Conservation (phyloP, 441 rosid species). For the Gossypium laxum region DNA sequence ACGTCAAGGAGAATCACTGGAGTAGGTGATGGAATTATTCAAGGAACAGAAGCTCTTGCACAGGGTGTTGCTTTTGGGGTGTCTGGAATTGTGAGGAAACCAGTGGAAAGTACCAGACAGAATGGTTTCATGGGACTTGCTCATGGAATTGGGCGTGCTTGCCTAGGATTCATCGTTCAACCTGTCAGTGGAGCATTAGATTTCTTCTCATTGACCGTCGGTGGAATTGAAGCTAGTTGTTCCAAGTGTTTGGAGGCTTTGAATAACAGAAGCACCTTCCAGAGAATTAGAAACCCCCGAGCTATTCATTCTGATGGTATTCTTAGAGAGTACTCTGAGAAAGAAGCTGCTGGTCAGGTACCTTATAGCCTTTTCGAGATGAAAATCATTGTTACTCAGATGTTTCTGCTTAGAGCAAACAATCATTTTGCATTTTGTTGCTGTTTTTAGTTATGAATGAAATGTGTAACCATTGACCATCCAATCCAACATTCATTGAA, state of each 20-base stretch:
- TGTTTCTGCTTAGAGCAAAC: not conserved
- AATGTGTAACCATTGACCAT: not conserved
- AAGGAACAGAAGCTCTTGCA: conserved; percentile 97
- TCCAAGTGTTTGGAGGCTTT: conserved; percentile 79
- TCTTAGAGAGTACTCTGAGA: conserved; percentile 72
- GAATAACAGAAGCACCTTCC: conserved; percentile 48
- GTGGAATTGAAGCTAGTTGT: conserved; percentile 94
- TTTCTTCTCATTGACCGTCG: conserved; percentile 87
- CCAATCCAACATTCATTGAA: not conserved
- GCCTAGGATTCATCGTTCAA: conserved; percentile 76
- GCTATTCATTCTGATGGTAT: conserved; percentile 71
- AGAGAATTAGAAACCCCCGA: conserved; percentile 87
- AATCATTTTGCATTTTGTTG: not conserved
- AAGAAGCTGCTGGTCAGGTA: conserved; percentile 97
- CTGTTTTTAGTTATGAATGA: not conserved
- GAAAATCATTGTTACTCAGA: not conserved
- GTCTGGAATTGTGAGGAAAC: conserved; percentile 92
- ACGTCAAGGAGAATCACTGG: conserved; percentile 94
- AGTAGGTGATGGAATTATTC: conserved; percentile 86
- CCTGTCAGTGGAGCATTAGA: conserved; percentile 97
- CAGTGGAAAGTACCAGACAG: conserved; percentile 87
- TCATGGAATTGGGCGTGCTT: conserved; percentile 89
- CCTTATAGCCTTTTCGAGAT: conserved; percentile 2
- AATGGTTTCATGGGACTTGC: conserved; percentile 88
- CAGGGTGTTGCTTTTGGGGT: conserved; percentile 98